Base-by-base conservation (phyloP, 2,329 filamentous ascomycete species). In the Tolypocladium pustulatum region DNA sequence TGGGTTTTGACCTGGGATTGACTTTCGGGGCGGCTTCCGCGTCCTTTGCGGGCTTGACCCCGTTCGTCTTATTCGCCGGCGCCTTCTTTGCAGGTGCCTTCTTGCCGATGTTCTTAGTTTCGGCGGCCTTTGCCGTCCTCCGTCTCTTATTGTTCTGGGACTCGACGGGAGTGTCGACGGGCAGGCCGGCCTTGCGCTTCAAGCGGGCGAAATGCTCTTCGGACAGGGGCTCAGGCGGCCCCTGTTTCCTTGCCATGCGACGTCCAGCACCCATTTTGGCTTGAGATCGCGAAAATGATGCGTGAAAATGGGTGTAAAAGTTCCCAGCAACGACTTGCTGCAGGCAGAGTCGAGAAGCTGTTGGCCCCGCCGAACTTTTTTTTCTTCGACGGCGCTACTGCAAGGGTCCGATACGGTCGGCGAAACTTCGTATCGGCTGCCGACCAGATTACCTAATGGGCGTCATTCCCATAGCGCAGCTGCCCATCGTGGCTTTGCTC, bases 161-260 rank as follows among this genome's bases (percentile, higher is more conserved):
- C 65, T 84, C 80, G 63, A 77, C 72, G 58, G 81, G 76, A 57
- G 81, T 77, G 67, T 84, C 78, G 64, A 85, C 86, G 46, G 85
- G 84, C 66, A 89, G 79, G 61, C 83, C 85, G 61, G 85, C 85
- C 79, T 97, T 97, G 72, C 92, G 85, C 83, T 97, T 97, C 61
- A 87, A 73, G 69, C 87, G 91, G 56, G 86, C 86, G 67, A 88
- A 86, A 68, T 89, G 84, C 64, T 85, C 83, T 70, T 96, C 90
- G 64, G 94, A 90, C 64, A 97, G 82, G 64, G 88, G 81, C 68
- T 88, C 84, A 57, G 94, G 94, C 64, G 88, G 81, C 58, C 91
- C 93, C 82, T 97, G 94, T 77, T 97, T 97, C 74, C 92, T 90
- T 56, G 61, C 61, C 87, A 97, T 95, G 68, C 92, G 90, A 72